phyloP scores from a whole-genome alignment of 345 rosid genomes.

The Brassica cretica region DNA sequence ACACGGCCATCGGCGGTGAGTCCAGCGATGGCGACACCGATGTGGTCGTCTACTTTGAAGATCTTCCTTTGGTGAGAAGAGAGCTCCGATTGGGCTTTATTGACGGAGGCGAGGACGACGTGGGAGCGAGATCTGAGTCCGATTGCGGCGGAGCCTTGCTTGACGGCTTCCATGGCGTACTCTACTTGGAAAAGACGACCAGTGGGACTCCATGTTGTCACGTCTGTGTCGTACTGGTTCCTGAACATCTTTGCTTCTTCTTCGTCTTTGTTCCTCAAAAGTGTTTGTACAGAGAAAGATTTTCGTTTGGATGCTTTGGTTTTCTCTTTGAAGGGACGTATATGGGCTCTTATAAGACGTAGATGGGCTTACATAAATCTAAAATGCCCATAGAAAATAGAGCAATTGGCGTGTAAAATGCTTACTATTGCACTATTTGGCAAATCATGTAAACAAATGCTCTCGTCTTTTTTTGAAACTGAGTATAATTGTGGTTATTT shows the following conservation, averaged over 20 bases:
- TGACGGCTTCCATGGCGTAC: constrained; percentile 99
- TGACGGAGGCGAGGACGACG: constrained; percentile 86
- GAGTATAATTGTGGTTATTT: too few relatives aligned
- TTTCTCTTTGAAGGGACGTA: background rate
- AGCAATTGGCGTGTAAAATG: too few relatives aligned
- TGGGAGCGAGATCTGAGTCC: constrained; percentile 99
- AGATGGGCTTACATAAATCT: background rate
- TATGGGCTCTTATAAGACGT: background rate
- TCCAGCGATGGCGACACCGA: constrained; percentile 96
- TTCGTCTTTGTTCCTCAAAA: background rate
- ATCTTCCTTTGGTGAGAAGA: constrained; percentile 99
- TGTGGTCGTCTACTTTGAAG: constrained; percentile 97
- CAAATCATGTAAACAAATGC: too few relatives aligned
- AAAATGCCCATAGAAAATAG: background rate
- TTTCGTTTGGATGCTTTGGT: constrained; percentile 12
- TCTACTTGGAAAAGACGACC: constrained; percentile 96
- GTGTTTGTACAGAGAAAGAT: background rate
- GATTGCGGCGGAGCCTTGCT: constrained; percentile 98
- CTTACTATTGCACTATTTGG: too few relatives aligned
- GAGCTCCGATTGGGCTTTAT: constrained; percentile 90
- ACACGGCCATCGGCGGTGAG: constrained; percentile 99
- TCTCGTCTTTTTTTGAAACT: too few relatives aligned
- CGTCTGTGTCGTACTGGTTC: constrained; percentile 98
- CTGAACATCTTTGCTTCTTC: constrained; percentile 60
- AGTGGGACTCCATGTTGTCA: constrained; percentile 99